A percentile compares a stretch with the other conserved stretches of the same genome.
phyloP scores from a whole-genome alignment of 2,329 filamentous ascomycete species.

The Penicillium griseofulvum region DNA sequence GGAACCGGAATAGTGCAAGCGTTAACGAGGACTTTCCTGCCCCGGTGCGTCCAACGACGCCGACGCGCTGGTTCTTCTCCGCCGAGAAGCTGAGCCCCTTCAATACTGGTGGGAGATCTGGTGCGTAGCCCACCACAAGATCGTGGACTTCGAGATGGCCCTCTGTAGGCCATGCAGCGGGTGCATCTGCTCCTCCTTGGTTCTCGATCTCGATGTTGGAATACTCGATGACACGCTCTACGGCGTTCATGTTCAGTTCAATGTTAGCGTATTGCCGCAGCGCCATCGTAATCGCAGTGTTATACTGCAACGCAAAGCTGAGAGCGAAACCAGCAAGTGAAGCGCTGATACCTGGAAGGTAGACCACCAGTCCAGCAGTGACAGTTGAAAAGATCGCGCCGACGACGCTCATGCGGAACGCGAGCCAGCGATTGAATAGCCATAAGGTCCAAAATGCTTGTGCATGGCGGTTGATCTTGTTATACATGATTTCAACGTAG shows the following conservation, averaged over 20 bases:
- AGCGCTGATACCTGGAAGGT: slow-evolving; percentile 62
- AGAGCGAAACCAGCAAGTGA: slow-evolving; percentile 74
- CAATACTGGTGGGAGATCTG: slow-evolving; percentile 56
- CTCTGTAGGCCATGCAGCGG: slow-evolving; percentile 43
- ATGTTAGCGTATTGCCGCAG: slow-evolving; percentile 68
- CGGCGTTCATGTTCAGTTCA: slow-evolving; percentile 53
- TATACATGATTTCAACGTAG: slow-evolving; percentile 69
- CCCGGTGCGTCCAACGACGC: slow-evolving; percentile 36
- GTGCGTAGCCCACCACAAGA: slow-evolving; percentile 69
- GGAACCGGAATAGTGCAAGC: slow-evolving; percentile 32
- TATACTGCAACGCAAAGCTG: slow-evolving; percentile 70
- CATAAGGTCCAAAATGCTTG: slow-evolving; percentile 66
- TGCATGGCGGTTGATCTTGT: slow-evolving; percentile 65
- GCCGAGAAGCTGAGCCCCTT: slow-evolving; percentile 27
- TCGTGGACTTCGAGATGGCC: slow-evolving; percentile 71
- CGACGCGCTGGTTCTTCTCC: slow-evolving; percentile 29
- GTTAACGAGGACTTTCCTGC: slow-evolving; percentile 36
- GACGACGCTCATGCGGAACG: slow-evolving; percentile 67
- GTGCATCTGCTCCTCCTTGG: slow-evolving; percentile 24
- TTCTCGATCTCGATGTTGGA: slow-evolving; percentile 41
- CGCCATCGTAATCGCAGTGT: slow-evolving; percentile 63
- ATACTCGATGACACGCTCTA: slow-evolving; percentile 53
- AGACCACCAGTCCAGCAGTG: slow-evolving; percentile 64
- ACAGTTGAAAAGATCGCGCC: slow-evolving; percentile 68
- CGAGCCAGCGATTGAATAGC: slow-evolving; percentile 75